Evolutionary conservation across 139 green algal species (phyloP).

Genomic region (Yamagishiella unicocca): DNA sequence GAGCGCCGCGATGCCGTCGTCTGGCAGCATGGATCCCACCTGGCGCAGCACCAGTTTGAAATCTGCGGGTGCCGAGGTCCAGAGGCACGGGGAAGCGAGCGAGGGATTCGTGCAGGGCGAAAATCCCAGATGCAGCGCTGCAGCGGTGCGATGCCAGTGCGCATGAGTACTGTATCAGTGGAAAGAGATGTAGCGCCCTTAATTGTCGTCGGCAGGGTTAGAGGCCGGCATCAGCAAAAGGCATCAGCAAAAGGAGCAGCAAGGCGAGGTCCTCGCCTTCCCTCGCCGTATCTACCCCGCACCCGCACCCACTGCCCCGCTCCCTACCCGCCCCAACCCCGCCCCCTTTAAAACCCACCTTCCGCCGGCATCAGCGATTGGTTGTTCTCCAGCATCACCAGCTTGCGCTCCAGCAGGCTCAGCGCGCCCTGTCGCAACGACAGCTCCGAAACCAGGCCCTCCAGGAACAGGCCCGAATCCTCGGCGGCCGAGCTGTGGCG

Average conservation of each 20-base stretch:
- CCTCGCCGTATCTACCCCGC: no score
- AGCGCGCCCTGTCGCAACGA: background rate
- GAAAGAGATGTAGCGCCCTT: no score
- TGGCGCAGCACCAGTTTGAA: slow-evolving; percentile 49
- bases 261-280: no score
- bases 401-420: slow-evolving; percentile 40
- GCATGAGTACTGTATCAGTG: no score
- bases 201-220: no score
- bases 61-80: background rate
- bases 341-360: background rate
- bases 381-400: slow-evolving; percentile 40
- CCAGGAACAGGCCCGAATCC: background rate
- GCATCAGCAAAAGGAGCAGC: no score
- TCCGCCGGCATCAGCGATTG: background rate
- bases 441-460: slow-evolving; percentile 36
- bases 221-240: no score
- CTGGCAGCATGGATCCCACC: slow-evolving; percentile 30
- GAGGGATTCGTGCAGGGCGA: no score
- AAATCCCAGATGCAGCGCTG: no score
- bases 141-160: no score
- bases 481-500: background rate
- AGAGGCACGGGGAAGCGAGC: background rate
- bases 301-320: no score
- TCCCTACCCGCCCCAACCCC: background rate
- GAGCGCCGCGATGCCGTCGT: slow-evolving; percentile 35